Evolutionary conservation across 768 basidiomycete species (phyloP).

Genomic region (Lyophyllum atratum): DNA sequence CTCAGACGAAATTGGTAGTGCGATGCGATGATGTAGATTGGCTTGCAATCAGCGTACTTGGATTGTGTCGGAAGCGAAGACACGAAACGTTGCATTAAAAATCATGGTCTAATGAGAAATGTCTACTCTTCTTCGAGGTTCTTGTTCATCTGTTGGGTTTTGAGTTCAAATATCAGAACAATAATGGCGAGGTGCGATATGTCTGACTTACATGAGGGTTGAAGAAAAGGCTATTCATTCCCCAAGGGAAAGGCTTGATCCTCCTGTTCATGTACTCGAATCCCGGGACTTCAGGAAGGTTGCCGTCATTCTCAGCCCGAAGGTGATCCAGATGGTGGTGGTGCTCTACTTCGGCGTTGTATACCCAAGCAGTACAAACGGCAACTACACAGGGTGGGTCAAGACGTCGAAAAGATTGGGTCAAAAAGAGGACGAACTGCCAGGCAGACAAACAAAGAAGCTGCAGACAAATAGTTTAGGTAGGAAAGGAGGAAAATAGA

Average conservation of each 20-base stretch:
- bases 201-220: constrained; percentile 61
- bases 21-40: neutral
- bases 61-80: neutral
- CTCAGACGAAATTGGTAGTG: constrained; percentile 70
- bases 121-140: constrained; percentile 45
- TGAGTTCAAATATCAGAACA: constrained; percentile 1
- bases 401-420: neutral
- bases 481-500: constrained; percentile 7
- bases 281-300: constrained; percentile 67
- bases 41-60: neutral
- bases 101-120: neutral
- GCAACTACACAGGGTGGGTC: constrained; percentile 36
- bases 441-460: constrained; percentile 74
- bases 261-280: constrained; percentile 81
- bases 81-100: neutral
- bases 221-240: constrained; percentile 80
- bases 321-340: constrained; percentile 70
- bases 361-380: constrained; percentile 53
- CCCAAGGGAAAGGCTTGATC: constrained; percentile 85
- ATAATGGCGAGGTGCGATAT: neutral
- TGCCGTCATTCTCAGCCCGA: constrained; percentile 71
- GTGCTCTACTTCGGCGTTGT: constrained; percentile 64
- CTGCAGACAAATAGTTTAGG: constrained; percentile 39
- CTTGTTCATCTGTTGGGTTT: constrained; percentile 56
- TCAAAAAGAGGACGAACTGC: constrained; percentile 52